Base-by-base conservation (phyloP, 2,329 filamentous ascomycete genomes). In the Beauveria sp. region DNA sequence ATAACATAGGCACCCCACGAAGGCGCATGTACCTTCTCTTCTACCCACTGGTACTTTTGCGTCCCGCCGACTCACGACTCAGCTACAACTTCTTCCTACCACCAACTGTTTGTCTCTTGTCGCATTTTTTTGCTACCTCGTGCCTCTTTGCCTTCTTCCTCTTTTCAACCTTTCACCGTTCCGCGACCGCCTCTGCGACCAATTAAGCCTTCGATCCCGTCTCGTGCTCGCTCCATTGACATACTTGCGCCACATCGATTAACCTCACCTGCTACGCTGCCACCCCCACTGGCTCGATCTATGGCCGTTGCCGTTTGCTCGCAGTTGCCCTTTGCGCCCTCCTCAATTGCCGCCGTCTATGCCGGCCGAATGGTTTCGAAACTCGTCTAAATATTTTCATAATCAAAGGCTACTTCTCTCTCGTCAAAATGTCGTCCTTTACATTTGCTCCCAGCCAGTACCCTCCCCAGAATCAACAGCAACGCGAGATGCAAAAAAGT, bases 381-480 rank as follows among this genome's bases (percentile, higher is more conserved):
- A n/a, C 18, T 51, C 49, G 46, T 58, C 61, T 30, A 8, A 18
- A 30, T 43, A 7, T 38, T 61, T 65, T 66, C 70, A 88, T 89
- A 86, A 82, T 85, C 68, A 81, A 81, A 75, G 86, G 89, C 81
- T 64, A 78, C 81, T 62, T 81, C 67, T 81, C 83, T 81, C 71
- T 78, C 88, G 66, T 75, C 89, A 84, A 86, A 70, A 86, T 92
- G 85, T 86, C 87, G 73, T 86, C 83, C 69, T 93, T 91, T 75
- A 84, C 86, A 50, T 93, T 93, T 77, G 85, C 86, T 73, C 86
- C 89, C 67, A 79, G 79, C 18, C 60, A 61, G 65, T 76, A 80
- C 57, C 80, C 71, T 61, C 73, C 74, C 49, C 76, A 75, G 50
- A 75, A 76, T 43, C 59, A 76, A 58, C 77, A 82, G 77, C 68